A percentile compares a stretch with the other conserved stretches of the same genome.
These are phyloP conservation scores for Blastobotrys terrestris DNA, from an alignment of 805 yeast species.

Conservation along the genomic window DNA sequence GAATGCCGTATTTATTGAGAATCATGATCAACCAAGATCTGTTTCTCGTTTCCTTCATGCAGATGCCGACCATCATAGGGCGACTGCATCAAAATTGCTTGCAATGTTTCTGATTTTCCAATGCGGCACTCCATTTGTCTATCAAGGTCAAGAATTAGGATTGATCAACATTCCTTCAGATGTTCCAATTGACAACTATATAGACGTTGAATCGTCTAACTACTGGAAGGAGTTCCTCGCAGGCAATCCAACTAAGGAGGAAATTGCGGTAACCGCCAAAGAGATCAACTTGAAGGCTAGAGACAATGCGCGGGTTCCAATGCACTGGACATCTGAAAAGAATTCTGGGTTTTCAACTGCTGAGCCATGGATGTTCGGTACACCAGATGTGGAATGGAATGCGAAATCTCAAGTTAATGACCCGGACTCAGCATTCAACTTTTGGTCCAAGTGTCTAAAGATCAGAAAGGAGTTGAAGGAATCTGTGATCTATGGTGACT, in stretches of 20 bases:
- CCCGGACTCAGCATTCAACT: slow-evolving; percentile 40
- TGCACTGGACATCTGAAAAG: slow-evolving; percentile 44
- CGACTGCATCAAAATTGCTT: slow-evolving; percentile 43
- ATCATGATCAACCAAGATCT: slow-evolving; percentile 54
- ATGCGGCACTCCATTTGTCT: slow-evolving; percentile 50
- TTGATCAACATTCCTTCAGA: slow-evolving; percentile 42
- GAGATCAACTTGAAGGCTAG: slow-evolving; percentile 31
- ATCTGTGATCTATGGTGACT: slow-evolving; percentile 41
- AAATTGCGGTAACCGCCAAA: slow-evolving; percentile 2
- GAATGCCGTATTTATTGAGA: slow-evolving; percentile 50
- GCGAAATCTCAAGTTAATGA: slow-evolving; percentile 42
- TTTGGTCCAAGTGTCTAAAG: slow-evolving; percentile 40
- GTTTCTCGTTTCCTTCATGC: slow-evolving; percentile 43
- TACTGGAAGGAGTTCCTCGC: slow-evolving; percentile 33
- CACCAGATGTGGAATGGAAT: slow-evolving; percentile 44
- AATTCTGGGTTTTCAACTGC: slow-evolving; percentile 43
- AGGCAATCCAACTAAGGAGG: slow-evolving; percentile 21
- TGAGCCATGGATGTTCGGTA: slow-evolving; percentile 49
- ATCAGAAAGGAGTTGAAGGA: slow-evolving; percentile 42
- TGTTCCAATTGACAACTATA: slow-evolving; percentile 46
- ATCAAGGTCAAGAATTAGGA: slow-evolving; percentile 60
- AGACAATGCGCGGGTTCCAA: slow-evolving; percentile 52
- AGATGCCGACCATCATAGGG: slow-evolving; percentile 29
- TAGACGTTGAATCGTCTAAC: slow-evolving; percentile 44
- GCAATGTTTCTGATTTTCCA: slow-evolving; percentile 41